These are phyloP conservation scores for Aspergillus ruber DNA, from an alignment of 2,329 filamentous ascomycete genomes.

Conservation along the genomic window DNA sequence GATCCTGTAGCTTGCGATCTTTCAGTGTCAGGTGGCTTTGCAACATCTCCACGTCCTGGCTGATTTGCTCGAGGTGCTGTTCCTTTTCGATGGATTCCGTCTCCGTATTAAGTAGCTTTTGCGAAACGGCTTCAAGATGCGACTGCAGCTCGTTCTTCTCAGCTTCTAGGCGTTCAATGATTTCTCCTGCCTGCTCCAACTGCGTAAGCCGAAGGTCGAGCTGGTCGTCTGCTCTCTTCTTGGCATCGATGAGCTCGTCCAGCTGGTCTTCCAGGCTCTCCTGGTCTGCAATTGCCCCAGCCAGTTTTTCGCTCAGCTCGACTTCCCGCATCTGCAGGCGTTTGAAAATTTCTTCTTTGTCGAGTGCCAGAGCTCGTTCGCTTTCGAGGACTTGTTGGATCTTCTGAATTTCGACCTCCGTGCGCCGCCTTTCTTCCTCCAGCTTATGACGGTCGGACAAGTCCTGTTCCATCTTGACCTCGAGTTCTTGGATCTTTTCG, in stretches of 20 bases:
- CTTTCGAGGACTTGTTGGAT: constrained; percentile 94
- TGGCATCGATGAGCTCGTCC: constrained; percentile 79
- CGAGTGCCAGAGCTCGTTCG: constrained; percentile 86
- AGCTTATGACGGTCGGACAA: constrained; percentile 67
- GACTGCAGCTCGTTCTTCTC: constrained; percentile 72
- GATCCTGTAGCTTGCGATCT: constrained; percentile 79
- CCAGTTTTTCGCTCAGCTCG: constrained; percentile 86
- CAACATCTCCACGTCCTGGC: constrained; percentile 82
- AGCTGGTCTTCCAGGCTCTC: constrained; percentile 90
- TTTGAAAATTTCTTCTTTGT: constrained; percentile 99
- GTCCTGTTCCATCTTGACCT: constrained; percentile 75
- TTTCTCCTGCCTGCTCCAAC: constrained; percentile 81
- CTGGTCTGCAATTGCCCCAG: constrained; percentile 87
- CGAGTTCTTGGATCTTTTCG: constrained; percentile 82
- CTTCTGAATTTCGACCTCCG: constrained; percentile 77
- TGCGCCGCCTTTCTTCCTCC: constrained; percentile 84
- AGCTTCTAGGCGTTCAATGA: constrained; percentile 77
- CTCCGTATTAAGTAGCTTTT: constrained; percentile 63
- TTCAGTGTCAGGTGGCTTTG: constrained; percentile 84
- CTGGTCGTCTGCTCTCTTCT: constrained; percentile 81
- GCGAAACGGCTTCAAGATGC: constrained; percentile 63
- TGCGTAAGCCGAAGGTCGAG: constrained; percentile 72
- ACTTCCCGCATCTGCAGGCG: constrained; percentile 86
- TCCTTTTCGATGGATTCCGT: constrained; percentile 65
- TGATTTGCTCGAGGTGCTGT: constrained; percentile 67